Conservation (phyloP, 345 rosid genomes). For the Garcia nutans region DNA sequence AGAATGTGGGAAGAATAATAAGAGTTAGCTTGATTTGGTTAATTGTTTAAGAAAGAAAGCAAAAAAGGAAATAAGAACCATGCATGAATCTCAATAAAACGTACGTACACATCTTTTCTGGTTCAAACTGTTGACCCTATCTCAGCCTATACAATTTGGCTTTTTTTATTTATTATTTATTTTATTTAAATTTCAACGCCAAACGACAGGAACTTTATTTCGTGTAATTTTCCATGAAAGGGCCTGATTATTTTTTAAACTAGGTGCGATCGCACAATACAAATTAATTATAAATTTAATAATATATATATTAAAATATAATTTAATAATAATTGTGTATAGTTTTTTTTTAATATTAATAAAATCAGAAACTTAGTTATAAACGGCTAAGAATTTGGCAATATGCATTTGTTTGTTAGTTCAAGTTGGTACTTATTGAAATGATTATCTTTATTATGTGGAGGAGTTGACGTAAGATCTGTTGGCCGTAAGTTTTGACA, state of each 20-base stretch:
- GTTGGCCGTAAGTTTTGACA: too few relatives aligned
- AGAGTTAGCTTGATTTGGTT: not conserved
- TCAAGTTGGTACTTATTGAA: too few relatives aligned
- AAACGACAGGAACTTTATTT: too few relatives aligned
- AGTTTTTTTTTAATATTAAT: too few relatives aligned
- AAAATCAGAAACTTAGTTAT: not conserved
- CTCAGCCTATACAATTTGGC: not conserved
- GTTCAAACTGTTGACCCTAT: constrained; percentile 1
- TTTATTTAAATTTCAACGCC: too few relatives aligned
- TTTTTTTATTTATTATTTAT: too few relatives aligned
- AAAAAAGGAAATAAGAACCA: constrained; percentile 6
- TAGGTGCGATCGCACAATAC: not conserved
- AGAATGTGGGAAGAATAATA: not conserved
- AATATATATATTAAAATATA: too few relatives aligned
- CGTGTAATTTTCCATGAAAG: constrained; percentile 8
- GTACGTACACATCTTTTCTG: constrained; percentile 7
- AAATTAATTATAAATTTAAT: too few relatives aligned
- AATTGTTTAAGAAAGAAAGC: too few relatives aligned
- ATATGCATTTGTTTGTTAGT: not conserved
- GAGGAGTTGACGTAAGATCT: constrained; percentile 32
- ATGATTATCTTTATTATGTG: constrained; percentile 10
- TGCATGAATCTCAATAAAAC: constrained; percentile 33
- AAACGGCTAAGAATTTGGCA: not conserved
- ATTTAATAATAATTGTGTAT: too few relatives aligned
- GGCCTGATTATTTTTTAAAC: not conserved